Evolutionary conservation across 495 filamentous ascomycete species (phyloP).

Genomic region (Aspergillus baeticus): DNA sequence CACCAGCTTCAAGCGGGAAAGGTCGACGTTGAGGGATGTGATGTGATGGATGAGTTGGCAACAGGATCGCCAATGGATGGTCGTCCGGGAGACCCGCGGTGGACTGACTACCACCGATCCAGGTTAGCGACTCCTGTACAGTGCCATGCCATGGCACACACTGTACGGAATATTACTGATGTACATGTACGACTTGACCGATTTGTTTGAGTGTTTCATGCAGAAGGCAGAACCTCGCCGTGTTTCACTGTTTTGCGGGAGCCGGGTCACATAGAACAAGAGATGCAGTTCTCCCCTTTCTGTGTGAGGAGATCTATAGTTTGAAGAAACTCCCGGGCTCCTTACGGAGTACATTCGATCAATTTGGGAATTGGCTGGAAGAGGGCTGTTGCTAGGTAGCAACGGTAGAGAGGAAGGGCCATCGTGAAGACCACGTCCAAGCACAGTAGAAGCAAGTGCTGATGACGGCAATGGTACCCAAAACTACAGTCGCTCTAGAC

Average conservation of each 20-base stretch:
- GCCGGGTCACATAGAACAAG: background rate
- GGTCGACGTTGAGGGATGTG: conserved; percentile 3
- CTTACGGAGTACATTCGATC: background rate
- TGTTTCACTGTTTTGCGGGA: background rate
- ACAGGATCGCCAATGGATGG: conserved; percentile 14
- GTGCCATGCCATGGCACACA: background rate
- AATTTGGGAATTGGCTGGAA: background rate
- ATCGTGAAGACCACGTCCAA: no score
- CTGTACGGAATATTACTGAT: conserved; percentile 1
- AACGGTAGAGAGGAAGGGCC: no score
- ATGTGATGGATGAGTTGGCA: conserved; percentile 23
- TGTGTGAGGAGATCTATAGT: no score
- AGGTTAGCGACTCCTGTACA: background rate
- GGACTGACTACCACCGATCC: conserved; percentile 1
- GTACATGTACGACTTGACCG: background rate
- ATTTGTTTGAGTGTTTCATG: conserved; percentile 9
- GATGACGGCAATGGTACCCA: background rate
- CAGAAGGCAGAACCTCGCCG: background rate
- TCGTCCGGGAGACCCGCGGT: conserved; percentile 15
- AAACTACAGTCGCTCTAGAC: background rate
- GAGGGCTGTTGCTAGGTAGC: background rate
- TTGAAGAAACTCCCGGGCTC: no score
- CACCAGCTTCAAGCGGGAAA: background rate
- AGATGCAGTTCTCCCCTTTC: background rate
- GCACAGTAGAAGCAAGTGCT: background rate